Base-by-base conservation (phyloP, 768 basidiomycete species). In the Mrakia blollopis region DNA sequence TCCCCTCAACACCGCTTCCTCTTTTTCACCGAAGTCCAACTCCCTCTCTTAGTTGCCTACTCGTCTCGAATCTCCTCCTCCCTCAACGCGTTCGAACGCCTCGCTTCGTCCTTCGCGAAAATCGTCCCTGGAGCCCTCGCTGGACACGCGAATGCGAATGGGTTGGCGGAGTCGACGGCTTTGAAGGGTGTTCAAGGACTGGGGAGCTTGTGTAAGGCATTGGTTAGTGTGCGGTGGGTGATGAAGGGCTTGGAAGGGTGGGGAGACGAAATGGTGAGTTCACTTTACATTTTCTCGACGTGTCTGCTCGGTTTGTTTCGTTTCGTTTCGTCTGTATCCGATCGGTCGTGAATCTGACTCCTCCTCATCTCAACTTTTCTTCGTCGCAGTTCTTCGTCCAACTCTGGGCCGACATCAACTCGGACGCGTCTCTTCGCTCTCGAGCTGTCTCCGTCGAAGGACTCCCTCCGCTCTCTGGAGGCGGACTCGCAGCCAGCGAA, bases 31-130 rank as follows among this genome's bases (percentile, higher is more conserved):
- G 86, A 87, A 13, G 88, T 96, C 23, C 97, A 99, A 83, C 85
- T 98, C 1, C 94, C 95, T 0, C 82, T 97, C 18, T 84, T 99
- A 18, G 88, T 91, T 76, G 85, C 87, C 8, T 99, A 97, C 83
- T 87, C 89, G 78, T 84, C 85, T 13, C 90, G 95, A 28, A 90
- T 99, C 82, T 86, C 88, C 1, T 88, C 91, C 13, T 93, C 94
- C 13, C 85, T 98, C 35, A 94, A 98, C 80, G 96, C 95, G 0
- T 98, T 98, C 80, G 97, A 98, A 83, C 91, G 90, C 1, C 86
- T 97, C 8, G 93, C 94, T 1, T 93, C 92, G 41, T 88, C 90
- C 0, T 89, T 99, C 79, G 89, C 94, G 60, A 90, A 93, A 21
- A 91, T 91, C 5, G 94, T 98, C 1, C 97, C 97, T 1, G 97